Evolutionary conservation across 495 filamentous ascomycete species (phyloP), one percentile per base, ranked within the genome.

Genomic region (Zalerion maritima): DNA sequence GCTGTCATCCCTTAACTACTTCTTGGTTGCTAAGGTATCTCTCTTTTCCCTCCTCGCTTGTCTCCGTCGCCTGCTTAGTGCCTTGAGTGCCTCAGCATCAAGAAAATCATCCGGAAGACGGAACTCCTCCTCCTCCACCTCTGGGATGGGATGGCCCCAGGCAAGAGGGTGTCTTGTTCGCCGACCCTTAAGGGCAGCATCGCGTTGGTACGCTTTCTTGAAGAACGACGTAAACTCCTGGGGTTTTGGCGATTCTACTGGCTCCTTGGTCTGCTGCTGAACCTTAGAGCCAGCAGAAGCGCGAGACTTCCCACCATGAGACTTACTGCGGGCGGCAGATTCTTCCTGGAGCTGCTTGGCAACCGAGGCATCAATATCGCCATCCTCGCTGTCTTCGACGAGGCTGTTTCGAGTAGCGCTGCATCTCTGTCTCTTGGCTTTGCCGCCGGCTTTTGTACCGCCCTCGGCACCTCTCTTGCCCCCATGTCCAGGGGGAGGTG

Each of bases 161-260:
- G 91, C 67, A 15, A 60, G 38, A 32, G 57, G 52, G 28, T 41
- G 72, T 37, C 62, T 64, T 32, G 66, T 64, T 25, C 69, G 64
- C 36, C 55, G 58, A 49, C 61, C 67, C 32, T 57, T 76, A 17
- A 87, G 45, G 6, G 89, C 87, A 7, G 73, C 67, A 3, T 75
- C 77, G 19, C 87, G 79, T 24, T 79, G 62, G 41, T 91, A 69
- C 5, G 64, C 69, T 46, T 87, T 84, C 9, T 60, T 31, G 50
- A 79, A 94, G 57, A 94, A 94, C 0, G 81, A 91, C 2, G 63
- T 81, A 46, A 94, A 87, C 13, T 82, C 79, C 39, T n/a, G n/a
- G n/a, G n/a, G n/a, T n/a, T 65, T 71, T 10, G 65, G 55, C 6
- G 64, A 62, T 20, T 42, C 57, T 19, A 32, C 34, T 24, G 32